Evolutionary conservation across 495 filamentous ascomycete species (phyloP).

Genomic region (Penicillium paradoxum): DNA sequence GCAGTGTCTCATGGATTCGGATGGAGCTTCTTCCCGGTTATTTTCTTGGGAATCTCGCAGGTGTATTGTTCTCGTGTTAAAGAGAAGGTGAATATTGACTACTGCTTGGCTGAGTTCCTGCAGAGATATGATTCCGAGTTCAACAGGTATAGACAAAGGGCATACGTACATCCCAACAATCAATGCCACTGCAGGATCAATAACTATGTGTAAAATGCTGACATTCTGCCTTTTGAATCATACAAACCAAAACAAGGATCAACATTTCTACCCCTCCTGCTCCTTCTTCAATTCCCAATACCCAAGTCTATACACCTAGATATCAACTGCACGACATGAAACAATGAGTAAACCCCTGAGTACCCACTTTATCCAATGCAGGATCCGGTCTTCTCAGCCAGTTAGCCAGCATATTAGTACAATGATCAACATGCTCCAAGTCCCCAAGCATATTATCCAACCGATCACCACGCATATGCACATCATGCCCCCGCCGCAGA

Average conservation of each 20-base stretch:
- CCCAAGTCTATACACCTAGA: not conserved
- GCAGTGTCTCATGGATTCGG: no score
- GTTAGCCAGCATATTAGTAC: constrained; percentile 13
- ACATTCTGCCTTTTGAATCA: not conserved
- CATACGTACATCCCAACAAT: no score
- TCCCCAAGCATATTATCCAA: constrained; percentile 12
- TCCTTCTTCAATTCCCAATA: not conserved
- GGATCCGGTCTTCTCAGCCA: constrained; percentile 12
- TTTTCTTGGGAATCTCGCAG: no score
- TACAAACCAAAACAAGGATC: not conserved
- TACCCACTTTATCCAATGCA: constrained; percentile 5
- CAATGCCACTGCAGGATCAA: no score
- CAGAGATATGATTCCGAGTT: no score
- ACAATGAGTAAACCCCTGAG: constrained; percentile 12
- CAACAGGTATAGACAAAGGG: no score
- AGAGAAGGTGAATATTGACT: no score
- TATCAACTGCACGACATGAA: constrained; percentile 14
- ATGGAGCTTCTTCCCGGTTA: no score
- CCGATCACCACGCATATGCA: constrained; percentile 14
- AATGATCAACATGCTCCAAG: constrained; percentile 17
- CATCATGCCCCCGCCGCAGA: constrained; percentile 10
- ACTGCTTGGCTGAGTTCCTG: no score
- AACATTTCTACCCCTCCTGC: not conserved
- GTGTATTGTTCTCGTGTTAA: no score
- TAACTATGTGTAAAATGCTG: no score